Base-by-base conservation (phyloP, 225 moss, liverwort and hornwort species). In the Polytrichum commune region DNA sequence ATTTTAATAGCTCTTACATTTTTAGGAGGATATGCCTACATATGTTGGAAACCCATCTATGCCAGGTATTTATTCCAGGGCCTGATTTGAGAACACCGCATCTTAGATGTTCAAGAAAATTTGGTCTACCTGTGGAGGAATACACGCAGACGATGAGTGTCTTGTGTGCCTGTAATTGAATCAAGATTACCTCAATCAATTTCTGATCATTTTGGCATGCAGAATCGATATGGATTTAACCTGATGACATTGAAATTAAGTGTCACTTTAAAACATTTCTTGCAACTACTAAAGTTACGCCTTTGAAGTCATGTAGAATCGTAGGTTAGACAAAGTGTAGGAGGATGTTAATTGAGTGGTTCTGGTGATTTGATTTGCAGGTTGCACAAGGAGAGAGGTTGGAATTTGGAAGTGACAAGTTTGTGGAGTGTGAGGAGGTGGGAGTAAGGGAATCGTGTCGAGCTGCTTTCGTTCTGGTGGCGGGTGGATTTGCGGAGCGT, bases 181-280 rank as follows among this genome's bases (percentile, higher is more conserved):
- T 38, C 3, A 13, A 38, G 38, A 38, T 38, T 38, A 38, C 38
- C 38, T 38, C 38, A 38, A 10, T 10, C 10, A 0, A 10, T 38
- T 38, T 38, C 13, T 6, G 1, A 22, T 58, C 6, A 20, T 65
- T 7, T 66, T 30, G 55, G 33, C 64, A 69, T 82, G 83, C 91
- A 95, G 95, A 72, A 87, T 58, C 91, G 82, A 35, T 95, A 95
- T 78, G 93, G 84, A 60, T 93, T 93, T 67, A 91, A 90, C n/a
- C n/a, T n/a, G n/a, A n/a, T n/a, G n/a, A n/a, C n/a, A n/a, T n/a
- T n/a, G n/a, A n/a, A n/a, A n/a, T n/a, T n/a, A n/a, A n/a, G n/a
- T n/a, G n/a, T n/a, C n/a, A n/a, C n/a, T n/a, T 13, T 16, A 46
- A 10, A 46, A 24, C 22, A 24, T 7, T 24, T 2, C 60, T 24